Conservation (phyloP, 2,329 filamentous ascomycete genomes). For the Aureobasidium subglaciale region DNA sequence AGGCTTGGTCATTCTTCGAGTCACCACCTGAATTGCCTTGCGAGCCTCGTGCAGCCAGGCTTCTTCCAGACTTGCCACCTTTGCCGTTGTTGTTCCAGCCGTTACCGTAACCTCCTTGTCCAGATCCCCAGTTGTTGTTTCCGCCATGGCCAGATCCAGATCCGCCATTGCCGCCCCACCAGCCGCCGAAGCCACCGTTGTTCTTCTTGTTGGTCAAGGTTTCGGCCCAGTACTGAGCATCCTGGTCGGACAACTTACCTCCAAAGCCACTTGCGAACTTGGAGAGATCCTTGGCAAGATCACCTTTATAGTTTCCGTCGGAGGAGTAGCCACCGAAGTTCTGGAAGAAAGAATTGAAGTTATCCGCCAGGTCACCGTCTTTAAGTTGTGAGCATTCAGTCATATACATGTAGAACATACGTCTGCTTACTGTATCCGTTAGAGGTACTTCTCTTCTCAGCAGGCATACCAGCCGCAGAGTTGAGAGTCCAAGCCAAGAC, state of each 20-base stretch:
- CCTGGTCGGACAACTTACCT: not conserved
- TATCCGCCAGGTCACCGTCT: conserved; percentile 4
- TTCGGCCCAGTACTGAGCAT: not conserved
- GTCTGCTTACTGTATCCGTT: not conserved
- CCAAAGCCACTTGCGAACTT: conserved; percentile 6
- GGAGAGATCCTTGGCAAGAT: conserved; percentile 5
- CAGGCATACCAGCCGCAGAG: conserved; percentile 1
- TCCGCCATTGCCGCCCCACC: not conserved
- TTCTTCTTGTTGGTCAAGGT: conserved; percentile 7
- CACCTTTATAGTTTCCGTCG: not conserved
- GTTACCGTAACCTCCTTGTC: not conserved
- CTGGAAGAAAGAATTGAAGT: conserved; percentile 5
- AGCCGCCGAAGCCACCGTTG: not conserved
- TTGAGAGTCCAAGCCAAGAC: not conserved
- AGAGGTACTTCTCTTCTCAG: not conserved
- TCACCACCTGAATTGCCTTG: not conserved
- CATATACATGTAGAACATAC: too few species aligned
- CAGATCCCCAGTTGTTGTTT: not conserved
- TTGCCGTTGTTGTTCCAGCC: not conserved
- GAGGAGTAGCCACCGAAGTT: not conserved
- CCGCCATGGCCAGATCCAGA: not conserved
- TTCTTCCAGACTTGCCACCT: not conserved
- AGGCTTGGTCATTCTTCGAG: not conserved
- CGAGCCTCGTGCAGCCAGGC: not conserved
- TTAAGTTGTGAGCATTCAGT: not conserved